These are phyloP conservation scores for Leccinum imitatum DNA, from an alignment of 768 basidiomycete species.

Conservation along the genomic window DNA sequence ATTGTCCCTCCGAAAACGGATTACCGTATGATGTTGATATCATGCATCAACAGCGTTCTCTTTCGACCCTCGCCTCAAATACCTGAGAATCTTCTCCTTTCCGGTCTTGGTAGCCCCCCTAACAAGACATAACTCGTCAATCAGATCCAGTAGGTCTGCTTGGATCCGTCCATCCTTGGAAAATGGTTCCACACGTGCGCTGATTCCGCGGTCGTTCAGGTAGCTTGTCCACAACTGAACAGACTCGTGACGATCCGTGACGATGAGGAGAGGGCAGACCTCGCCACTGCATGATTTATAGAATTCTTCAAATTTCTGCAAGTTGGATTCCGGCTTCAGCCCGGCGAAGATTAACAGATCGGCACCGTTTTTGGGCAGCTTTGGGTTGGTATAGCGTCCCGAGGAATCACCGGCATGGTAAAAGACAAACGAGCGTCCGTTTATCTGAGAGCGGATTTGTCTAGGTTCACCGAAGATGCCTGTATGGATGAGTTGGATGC, in stretches of 20 bases:
- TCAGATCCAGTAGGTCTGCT: slow-evolving; percentile 2
- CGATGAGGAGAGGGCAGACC: slow-evolving; percentile 25
- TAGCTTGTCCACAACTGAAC: slow-evolving; percentile 11
- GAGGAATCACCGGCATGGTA: slow-evolving; percentile 18
- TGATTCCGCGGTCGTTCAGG: slow-evolving; percentile 13
- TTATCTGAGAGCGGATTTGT: slow-evolving; percentile 20
- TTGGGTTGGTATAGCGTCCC: slow-evolving; percentile 16
- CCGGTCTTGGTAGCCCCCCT: slow-evolving; percentile 21
- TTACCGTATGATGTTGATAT: no score
- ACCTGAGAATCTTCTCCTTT: slow-evolving; percentile 12
- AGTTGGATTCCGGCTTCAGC: slow-evolving; percentile 10
- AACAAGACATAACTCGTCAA: slow-evolving; percentile 28
- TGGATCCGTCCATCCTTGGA: neutral
- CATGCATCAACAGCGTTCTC: slow-evolving; percentile 3
- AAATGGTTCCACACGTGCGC: slow-evolving; percentile 15
- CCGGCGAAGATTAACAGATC: slow-evolving; percentile 27
- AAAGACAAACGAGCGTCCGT: slow-evolving; percentile 26
- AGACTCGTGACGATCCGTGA: slow-evolving; percentile 12
- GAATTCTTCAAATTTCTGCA: slow-evolving; percentile 10
- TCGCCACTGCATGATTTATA: slow-evolving; percentile 23
- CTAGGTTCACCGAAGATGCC: slow-evolving; percentile 19
- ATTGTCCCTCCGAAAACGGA: neutral
- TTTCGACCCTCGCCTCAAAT: slow-evolving; percentile 17
- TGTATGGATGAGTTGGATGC: slow-evolving; percentile 12
- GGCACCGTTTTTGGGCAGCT: slow-evolving; percentile 21